Percentiles rank a stretch among this genome's conserved stretches.
Evolutionary conservation across 352 stramenopile genomes (phyloP).

Genomic region (Elongisporangium anandrum): DNA sequence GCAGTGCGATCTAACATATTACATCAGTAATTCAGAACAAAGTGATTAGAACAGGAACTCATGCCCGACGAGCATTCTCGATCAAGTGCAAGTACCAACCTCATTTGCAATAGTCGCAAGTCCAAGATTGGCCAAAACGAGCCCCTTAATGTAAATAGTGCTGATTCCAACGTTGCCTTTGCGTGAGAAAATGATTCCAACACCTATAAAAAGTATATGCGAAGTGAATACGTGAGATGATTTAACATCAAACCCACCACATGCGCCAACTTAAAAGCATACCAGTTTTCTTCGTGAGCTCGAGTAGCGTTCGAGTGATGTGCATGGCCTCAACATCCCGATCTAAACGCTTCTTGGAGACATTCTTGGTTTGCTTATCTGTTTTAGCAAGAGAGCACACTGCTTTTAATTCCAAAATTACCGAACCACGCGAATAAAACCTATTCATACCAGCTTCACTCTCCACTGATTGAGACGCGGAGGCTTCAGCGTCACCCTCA

Average conservation of each 20-base stretch:
- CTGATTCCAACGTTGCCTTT: constrained; percentile 38
- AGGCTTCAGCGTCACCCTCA: background rate
- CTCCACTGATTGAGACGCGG: background rate
- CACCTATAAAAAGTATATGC: constrained; percentile 16
- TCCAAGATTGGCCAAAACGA: constrained; percentile 45
- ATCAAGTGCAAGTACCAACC: constrained; percentile 13
- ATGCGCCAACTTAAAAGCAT: background rate
- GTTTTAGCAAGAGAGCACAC: background rate
- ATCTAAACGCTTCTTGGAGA: constrained; percentile 22
- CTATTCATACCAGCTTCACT: constrained; percentile 32
- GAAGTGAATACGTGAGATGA: background rate
- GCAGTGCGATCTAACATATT: constrained; percentile 22
- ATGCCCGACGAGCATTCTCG: background rate
- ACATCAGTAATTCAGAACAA: background rate
- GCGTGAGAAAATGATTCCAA: constrained; percentile 45
- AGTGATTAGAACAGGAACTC: constrained; percentile 1
- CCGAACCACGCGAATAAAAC: background rate
- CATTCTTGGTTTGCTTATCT: constrained; percentile 31
- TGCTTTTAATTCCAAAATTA: background rate
- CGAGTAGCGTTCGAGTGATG: constrained; percentile 30
- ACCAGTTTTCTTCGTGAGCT: constrained; percentile 30
- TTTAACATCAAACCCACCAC: background rate
- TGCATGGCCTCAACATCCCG: constrained; percentile 22
- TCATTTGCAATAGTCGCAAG: constrained; percentile 46
- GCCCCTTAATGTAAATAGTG: constrained; percentile 38